Percentiles rank a stretch among this genome's conserved stretches.
These are phyloP conservation scores for Pestalotiopsis sp. DNA, from an alignment of 2,329 filamentous ascomycete genomes.

Conservation along the genomic window DNA sequence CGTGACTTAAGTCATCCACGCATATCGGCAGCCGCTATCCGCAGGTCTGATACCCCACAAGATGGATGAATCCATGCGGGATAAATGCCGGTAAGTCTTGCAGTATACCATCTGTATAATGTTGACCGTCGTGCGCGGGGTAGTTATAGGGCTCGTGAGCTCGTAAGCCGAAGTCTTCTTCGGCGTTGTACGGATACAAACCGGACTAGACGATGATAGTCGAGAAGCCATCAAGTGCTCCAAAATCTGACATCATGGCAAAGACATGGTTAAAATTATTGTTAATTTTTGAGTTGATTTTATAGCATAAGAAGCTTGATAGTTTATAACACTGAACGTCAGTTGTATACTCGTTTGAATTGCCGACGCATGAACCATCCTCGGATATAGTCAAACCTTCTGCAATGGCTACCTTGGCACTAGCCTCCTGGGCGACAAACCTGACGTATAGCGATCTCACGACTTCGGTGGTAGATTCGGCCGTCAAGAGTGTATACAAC, in stretches of 20 bases:
- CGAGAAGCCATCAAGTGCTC: not conserved
- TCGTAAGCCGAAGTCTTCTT: not conserved
- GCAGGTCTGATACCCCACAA: not conserved
- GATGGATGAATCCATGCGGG: not conserved
- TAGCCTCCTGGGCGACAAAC: conserved; percentile 49
- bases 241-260: not conserved
- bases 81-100: not conserved
- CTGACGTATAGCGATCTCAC: conserved; percentile 44
- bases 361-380: not conserved
- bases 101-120: not conserved
- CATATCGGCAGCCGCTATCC: not conserved
- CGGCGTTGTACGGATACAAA: too few species aligned
- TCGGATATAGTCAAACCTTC: not conserved
- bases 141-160: not conserved
- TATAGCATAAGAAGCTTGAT: not conserved
- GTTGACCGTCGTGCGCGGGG: not conserved
- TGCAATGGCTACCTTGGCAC: conserved; percentile 46
- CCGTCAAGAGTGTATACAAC: conserved; percentile 53
- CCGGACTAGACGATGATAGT: not conserved
- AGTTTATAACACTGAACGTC: not conserved
- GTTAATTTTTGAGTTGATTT: not conserved
- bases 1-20: not conserved
- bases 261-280: not conserved
- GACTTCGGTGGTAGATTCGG: conserved; percentile 41
- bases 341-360: not conserved